These are phyloP conservation scores for Quercus mongolica DNA, from an alignment of 306 rosid genomes.

Conservation along the genomic window DNA sequence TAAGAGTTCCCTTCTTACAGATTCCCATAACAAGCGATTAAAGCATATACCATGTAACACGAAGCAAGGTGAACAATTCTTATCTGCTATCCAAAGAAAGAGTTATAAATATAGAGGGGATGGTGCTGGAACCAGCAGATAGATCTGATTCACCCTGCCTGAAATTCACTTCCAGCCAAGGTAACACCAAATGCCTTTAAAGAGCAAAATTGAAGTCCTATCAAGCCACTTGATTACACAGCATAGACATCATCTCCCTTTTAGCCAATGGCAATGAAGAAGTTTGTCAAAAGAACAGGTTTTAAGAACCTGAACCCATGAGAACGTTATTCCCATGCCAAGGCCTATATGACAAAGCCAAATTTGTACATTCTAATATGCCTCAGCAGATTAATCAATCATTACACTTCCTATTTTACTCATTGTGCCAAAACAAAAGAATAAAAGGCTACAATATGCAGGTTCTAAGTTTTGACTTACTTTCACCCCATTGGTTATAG, in stretches of 20 bases:
- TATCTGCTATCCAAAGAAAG: background rate
- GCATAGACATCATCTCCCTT: background rate
- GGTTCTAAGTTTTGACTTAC: slow-evolving; percentile 32
- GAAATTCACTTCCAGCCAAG: background rate
- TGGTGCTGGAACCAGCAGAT: background rate
- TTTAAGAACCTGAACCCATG: background rate
- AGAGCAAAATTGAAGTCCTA: background rate
- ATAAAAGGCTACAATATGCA: slow-evolving; percentile 4
- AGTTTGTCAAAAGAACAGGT: background rate
- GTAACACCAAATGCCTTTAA: background rate
- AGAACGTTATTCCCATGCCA: background rate
- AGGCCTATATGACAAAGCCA: background rate
- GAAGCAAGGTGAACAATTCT: slow-evolving; percentile 8
- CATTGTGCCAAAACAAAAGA: background rate
- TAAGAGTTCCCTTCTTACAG: background rate
- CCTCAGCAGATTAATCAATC: slow-evolving; percentile 15
- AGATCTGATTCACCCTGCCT: background rate
- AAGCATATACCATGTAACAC: background rate
- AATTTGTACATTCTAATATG: slow-evolving; percentile 3
- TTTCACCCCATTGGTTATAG: slow-evolving; percentile 76
- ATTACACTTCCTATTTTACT: slow-evolving; percentile 1
- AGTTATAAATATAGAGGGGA: background rate
- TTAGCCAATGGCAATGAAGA: background rate
- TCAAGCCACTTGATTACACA: background rate
- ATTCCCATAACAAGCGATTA: background rate